phyloP scores from a whole-genome alignment of 2,329 filamentous ascomycete species.

The Diaporthe ampelina region DNA sequence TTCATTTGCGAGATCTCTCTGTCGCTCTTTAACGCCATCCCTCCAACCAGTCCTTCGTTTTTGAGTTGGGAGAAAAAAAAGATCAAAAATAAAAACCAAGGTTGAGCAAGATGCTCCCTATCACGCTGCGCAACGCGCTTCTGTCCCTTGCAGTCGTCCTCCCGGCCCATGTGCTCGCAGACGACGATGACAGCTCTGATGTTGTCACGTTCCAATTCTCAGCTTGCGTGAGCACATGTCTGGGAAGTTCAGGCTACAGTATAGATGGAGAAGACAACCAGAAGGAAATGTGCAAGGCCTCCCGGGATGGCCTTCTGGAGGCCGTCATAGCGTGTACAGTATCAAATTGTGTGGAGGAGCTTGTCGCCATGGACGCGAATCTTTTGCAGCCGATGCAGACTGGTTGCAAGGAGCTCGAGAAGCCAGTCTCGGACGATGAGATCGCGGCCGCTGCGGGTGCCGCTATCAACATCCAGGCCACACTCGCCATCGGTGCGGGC shows the following conservation, averaged over 20 bases:
- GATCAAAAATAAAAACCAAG: not conserved
- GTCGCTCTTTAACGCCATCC: constrained; percentile 14
- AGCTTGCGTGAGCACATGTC: constrained; percentile 36
- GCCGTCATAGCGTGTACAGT: constrained; percentile 27
- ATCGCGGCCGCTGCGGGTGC: constrained; percentile 31
- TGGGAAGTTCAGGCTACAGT: constrained; percentile 30
- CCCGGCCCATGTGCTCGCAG: constrained; percentile 24
- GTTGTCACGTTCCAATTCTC: constrained; percentile 37
- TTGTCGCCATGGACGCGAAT: constrained; percentile 16
- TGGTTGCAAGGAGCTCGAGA: constrained; percentile 39
- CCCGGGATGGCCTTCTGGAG: constrained; percentile 36
- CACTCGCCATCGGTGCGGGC: not conserved
- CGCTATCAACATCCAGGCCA: constrained; percentile 14
- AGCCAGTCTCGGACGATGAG: constrained; percentile 35
- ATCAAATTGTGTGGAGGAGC: constrained; percentile 29
- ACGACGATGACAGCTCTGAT: constrained; percentile 14
- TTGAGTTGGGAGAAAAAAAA: not conserved
- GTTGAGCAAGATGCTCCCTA: constrained; percentile 39
- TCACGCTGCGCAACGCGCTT: constrained; percentile 24
- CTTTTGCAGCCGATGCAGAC: constrained; percentile 39
- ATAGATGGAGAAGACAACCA: constrained; percentile 37
- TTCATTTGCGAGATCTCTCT: not conserved
- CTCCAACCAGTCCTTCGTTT: not conserved
- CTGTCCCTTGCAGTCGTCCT: constrained; percentile 28
- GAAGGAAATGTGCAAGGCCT: constrained; percentile 38